Percentiles rank a stretch among this genome's conserved stretches.
phyloP scores from a whole-genome alignment of 352 stramenopile genomes.

The Pythium phragmiticola region DNA sequence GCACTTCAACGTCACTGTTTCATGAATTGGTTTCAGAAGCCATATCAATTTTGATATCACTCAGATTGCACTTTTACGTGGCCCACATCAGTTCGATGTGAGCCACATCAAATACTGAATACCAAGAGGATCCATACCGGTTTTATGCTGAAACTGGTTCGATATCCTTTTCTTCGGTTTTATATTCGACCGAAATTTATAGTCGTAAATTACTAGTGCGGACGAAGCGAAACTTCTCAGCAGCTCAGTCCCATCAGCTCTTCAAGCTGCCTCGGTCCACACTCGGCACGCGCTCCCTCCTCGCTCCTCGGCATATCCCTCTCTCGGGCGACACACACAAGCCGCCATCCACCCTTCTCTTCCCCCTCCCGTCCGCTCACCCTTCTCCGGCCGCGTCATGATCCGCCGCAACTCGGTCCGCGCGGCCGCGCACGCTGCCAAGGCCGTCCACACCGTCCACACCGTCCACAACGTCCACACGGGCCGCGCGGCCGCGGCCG shows the following conservation, averaged over 20 bases:
- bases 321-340: not conserved
- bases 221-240: conserved; percentile 11
- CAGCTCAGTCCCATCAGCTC: conserved; percentile 2
- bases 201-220: not conserved
- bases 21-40: conserved; percentile 2
- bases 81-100: not conserved
- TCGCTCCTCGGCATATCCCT: not conserved
- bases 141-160: conserved; percentile 2
- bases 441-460: not conserved
- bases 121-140: not conserved
- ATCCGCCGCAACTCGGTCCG: conserved; percentile 17
- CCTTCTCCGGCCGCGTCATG: conserved; percentile 7
- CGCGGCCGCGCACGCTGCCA: conserved; percentile 5
- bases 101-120: not conserved
- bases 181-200: not conserved
- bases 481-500: not conserved
- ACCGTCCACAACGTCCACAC: not conserved
- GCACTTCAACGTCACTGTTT: not conserved
- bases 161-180: conserved; percentile 8
- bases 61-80: not conserved
- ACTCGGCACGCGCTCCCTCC: conserved; percentile 4
- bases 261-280: conserved; percentile 9
- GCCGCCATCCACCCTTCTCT: not conserved
- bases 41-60: conserved; percentile 4
- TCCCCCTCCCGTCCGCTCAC: not conserved